Conservation (phyloP, 176 grass and related monocot species). For the Oryza rufipogon region DNA sequence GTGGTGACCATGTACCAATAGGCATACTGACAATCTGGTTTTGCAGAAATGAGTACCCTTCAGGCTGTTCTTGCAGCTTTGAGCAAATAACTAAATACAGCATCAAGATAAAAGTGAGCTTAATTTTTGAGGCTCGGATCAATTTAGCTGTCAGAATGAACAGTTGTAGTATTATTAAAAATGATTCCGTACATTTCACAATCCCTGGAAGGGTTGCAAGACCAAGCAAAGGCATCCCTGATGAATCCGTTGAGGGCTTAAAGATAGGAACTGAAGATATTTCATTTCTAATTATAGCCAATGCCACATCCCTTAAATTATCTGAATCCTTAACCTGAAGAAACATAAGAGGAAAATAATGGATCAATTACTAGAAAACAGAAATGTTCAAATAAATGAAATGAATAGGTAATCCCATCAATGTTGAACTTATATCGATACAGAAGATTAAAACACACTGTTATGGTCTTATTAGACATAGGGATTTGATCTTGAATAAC, state of each 20-base stretch:
- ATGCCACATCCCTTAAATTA: slow-evolving; percentile 67
- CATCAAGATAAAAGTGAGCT: slow-evolving; percentile 38
- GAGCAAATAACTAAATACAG: slow-evolving; percentile 73
- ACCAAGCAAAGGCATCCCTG: slow-evolving; percentile 64
- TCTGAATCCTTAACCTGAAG: slow-evolving; percentile 71
- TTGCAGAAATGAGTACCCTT: slow-evolving; percentile 55
- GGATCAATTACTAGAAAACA: slow-evolving; percentile 6
- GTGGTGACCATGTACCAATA: slow-evolving; percentile 69
- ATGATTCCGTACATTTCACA: slow-evolving; percentile 63
- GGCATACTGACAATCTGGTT: slow-evolving; percentile 62
- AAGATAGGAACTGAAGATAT: slow-evolving; percentile 83
- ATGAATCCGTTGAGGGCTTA: slow-evolving; percentile 45
- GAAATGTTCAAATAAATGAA: slow-evolving; percentile 8
- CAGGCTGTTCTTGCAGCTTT: slow-evolving; percentile 58
- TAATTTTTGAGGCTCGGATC: slow-evolving; percentile 6
- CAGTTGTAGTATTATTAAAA: slow-evolving; percentile 7
- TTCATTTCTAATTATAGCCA: slow-evolving; percentile 69
- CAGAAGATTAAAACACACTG: slow-evolving; percentile 30
- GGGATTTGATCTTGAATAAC: not conserved
- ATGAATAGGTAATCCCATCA: slow-evolving; percentile 3
- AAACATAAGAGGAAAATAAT: slow-evolving; percentile 41
- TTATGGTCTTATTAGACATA: not conserved
- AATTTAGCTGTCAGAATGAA: slow-evolving; percentile 31
- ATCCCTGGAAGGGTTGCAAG: slow-evolving; percentile 72
- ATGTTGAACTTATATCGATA: slow-evolving; percentile 17